Conservation (phyloP, 1,284 basidiomycete species). For the Papiliotrema fonsecae region DNA sequence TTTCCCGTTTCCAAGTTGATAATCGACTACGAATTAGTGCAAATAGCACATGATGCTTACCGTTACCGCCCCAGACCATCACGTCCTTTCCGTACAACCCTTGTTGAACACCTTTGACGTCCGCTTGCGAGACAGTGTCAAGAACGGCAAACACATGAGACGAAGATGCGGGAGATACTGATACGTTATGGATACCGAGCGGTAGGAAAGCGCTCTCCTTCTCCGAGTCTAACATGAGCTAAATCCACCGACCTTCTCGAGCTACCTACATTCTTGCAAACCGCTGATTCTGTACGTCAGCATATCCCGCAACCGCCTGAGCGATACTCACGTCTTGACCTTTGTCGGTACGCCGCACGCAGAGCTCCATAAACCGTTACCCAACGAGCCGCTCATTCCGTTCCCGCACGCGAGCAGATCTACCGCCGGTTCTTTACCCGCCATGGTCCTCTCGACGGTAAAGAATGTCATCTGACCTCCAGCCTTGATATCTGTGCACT, state of each 20-base stretch:
- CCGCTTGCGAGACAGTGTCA: constrained; percentile 57
- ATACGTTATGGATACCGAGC: constrained; percentile 63
- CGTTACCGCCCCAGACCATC: constrained; percentile 52
- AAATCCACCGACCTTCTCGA: not conserved
- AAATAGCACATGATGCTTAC: constrained; percentile 19
- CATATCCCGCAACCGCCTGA: not conserved
- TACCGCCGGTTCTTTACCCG: constrained; percentile 47
- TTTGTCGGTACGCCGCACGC: constrained; percentile 66
- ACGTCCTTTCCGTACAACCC: constrained; percentile 52
- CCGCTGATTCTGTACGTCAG: constrained; percentile 59
- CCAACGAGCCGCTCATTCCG: constrained; percentile 76
- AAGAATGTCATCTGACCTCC: constrained; percentile 62
- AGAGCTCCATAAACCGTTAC: constrained; percentile 72
- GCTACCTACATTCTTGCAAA: constrained; percentile 67
- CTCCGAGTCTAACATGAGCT: constrained; percentile 61
- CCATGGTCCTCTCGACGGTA: constrained; percentile 58
- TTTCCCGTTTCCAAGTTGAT: constrained; percentile 81
- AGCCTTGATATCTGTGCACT: constrained; percentile 63
- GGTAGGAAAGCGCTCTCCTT: constrained; percentile 58
- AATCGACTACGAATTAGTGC: constrained; percentile 50
- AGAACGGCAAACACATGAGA: constrained; percentile 75
- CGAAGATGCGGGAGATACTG: constrained; percentile 61
- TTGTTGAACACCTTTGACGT: constrained; percentile 40
- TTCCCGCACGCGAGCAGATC: constrained; percentile 79
- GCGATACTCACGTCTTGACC: constrained; percentile 57